phyloP scores from a whole-genome alignment of 1,139 yeast species.

The Saccharomycopsis hybrid region DNA sequence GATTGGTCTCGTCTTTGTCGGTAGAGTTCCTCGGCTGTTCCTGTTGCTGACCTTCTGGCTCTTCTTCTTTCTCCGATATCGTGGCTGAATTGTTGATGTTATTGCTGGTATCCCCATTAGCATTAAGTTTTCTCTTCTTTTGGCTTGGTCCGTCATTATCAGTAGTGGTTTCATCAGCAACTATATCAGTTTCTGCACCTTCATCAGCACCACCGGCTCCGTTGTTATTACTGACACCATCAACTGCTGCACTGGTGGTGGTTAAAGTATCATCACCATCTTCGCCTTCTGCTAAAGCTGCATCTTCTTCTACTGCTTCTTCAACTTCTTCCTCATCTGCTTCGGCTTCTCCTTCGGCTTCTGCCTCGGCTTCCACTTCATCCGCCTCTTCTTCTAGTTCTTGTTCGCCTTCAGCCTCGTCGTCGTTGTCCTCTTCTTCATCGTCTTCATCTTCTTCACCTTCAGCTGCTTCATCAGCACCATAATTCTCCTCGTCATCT shows the following conservation, averaged over 20 bases:
- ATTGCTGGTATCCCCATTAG: not conserved
- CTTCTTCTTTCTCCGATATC: too few species aligned
- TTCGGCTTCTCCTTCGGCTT: slow-evolving; percentile 27
- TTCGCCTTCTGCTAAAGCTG: slow-evolving; percentile 20
- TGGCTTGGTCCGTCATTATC: slow-evolving; percentile 7
- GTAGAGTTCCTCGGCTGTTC: too few species aligned
- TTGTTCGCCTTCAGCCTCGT: slow-evolving; percentile 33
- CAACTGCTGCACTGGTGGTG: too few species aligned
- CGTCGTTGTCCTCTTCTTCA: slow-evolving; percentile 33
- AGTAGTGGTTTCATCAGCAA: not conserved
- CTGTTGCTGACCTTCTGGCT: too few species aligned
- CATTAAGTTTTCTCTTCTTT: slow-evolving; percentile 16
- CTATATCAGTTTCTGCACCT: slow-evolving; percentile 13
- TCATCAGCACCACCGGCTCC: slow-evolving; percentile 10
- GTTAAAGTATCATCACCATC: not conserved
- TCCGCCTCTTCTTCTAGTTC: slow-evolving; percentile 34
- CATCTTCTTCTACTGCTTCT: slow-evolving; percentile 25
- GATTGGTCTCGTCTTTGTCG: too few species aligned
- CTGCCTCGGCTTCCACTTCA: slow-evolving; percentile 32
- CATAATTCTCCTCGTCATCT: slow-evolving; percentile 52
- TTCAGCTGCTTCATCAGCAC: slow-evolving; percentile 44
- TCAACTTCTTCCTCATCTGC: slow-evolving; percentile 26
- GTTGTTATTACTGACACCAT: too few species aligned
- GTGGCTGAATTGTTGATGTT: too few species aligned
- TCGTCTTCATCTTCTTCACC: slow-evolving; percentile 38